phyloP scores from a whole-genome alignment of 2,329 filamentous ascomycete genomes.

The Alternaria metachromatica region DNA sequence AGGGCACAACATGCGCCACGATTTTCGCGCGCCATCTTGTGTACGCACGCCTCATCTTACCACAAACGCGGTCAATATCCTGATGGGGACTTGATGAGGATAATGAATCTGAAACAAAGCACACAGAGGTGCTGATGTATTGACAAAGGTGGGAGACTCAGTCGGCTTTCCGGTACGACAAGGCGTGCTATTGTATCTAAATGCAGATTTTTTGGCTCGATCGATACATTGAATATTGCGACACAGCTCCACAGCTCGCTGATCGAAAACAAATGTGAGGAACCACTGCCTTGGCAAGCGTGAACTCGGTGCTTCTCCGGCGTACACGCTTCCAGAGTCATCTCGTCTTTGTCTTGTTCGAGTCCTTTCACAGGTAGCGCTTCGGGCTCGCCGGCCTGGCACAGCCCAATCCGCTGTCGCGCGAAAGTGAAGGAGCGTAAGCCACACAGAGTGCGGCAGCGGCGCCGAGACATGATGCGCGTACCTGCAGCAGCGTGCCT shows the following conservation, averaged over 20 bases:
- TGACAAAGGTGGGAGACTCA: not conserved
- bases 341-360: not conserved
- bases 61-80: not conserved
- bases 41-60: not conserved
- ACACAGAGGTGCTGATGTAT: not conserved
- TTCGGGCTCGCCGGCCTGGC: constrained; percentile 42
- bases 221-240: not conserved
- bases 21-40: not conserved
- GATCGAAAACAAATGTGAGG: not conserved
- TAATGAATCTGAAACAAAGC: not conserved
- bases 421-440: constrained; percentile 21
- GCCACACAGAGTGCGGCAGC: constrained; percentile 27
- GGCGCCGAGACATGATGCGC: constrained; percentile 26
- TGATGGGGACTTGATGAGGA: not conserved
- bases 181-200: not conserved
- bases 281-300: constrained; percentile 11
- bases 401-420: constrained; percentile 27
- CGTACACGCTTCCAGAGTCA: not conserved
- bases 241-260: not conserved
- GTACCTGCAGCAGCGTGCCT: constrained; percentile 44
- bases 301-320: constrained; percentile 1
- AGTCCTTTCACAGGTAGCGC: constrained; percentile 6
- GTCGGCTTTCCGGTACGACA: not conserved
- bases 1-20: constrained; percentile 5
- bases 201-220: not conserved